Evolutionary conservation across 768 basidiomycete genomes (phyloP), one percentile per base, ranked within the genome.

Genomic region (Russula sp.): DNA sequence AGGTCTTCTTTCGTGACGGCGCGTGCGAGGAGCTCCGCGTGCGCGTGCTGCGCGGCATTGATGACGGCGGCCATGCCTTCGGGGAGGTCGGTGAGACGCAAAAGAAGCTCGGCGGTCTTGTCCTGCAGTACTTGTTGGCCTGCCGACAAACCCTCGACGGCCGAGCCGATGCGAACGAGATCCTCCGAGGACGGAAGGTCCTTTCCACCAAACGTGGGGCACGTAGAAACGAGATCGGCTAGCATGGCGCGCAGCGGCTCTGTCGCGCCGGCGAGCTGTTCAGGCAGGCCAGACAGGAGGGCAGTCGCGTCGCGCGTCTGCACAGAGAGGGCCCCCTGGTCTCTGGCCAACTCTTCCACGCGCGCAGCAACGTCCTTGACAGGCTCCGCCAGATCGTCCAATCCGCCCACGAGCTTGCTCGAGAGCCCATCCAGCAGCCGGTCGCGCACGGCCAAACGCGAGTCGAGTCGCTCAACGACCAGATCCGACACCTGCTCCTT

Each of bases 401-500:
- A 73, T 40, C 79, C 75, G 53, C 88, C 84, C 1, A 77, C 73
- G 6, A 92, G 78, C 66, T 78, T 86, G 32, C 73, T 71, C 1
- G 82, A 77, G 50, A 91, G 72, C 4, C 75, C 73, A 44, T 90
- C 87, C 18, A 84, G 81, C 6, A 81, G 72, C 70, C 86, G 85
- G 72, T 93, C 91, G 9, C 91, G 81, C 32, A 90, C 85, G 42
- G 89, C 82, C 53, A 94, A 79, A 20, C 90, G 84, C 11, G 91
- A 87, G 68, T 92, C 88, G 11, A 94, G 78, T 32, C 91, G 84
- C 71, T 91, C 91, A 8, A 94, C 88, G 1, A 94, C 91, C 34
- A 93, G 82, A 71, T 92, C 91, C 2, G 91, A 88, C 0, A 94
- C 90, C 69, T 91, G 89, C 70, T 93, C 91, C 77, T 91, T 91